phyloP scores from a whole-genome alignment of 2,329 filamentous ascomycete species.

The Daldinia sp. region DNA sequence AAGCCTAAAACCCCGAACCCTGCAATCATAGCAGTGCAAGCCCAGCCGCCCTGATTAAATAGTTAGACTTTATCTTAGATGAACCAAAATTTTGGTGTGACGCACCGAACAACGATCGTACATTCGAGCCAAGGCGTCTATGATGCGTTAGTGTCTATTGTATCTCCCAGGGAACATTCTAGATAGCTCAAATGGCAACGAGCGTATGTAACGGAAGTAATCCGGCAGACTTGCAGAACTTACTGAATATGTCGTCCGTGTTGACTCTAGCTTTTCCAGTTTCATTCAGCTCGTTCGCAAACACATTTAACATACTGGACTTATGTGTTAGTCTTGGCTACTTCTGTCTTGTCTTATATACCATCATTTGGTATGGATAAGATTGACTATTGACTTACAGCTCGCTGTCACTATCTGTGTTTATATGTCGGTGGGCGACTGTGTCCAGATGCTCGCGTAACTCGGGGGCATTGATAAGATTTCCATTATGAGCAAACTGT shows the following conservation, averaged over 20 bases:
- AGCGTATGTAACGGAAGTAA: neutral
- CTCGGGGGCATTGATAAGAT: slow-evolving; percentile 81
- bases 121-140: neutral
- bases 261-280: slow-evolving; percentile 88
- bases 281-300: slow-evolving; percentile 58
- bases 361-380: neutral
- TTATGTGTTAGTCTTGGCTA: neutral
- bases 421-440: slow-evolving; percentile 86
- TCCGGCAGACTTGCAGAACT: neutral
- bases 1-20: slow-evolving; percentile 80
- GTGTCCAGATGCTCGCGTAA: slow-evolving; percentile 79
- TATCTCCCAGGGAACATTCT: neutral
- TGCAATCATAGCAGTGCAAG: slow-evolving; percentile 86
- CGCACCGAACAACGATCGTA: slow-evolving; percentile 9
- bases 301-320: slow-evolving; percentile 37
- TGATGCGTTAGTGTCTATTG: neutral
- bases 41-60: slow-evolving; percentile 74
- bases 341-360: neutral
- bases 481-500: slow-evolving; percentile 83
- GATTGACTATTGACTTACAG: slow-evolving; percentile 5
- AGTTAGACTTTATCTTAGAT: neutral
- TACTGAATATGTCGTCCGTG: slow-evolving; percentile 78
- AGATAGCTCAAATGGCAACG: neutral
- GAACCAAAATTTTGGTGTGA: neutral
- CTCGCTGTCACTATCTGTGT: slow-evolving; percentile 42